Evolutionary conservation across 352 stramenopile species (phyloP).

Genomic region (Phytophthora constricta): DNA sequence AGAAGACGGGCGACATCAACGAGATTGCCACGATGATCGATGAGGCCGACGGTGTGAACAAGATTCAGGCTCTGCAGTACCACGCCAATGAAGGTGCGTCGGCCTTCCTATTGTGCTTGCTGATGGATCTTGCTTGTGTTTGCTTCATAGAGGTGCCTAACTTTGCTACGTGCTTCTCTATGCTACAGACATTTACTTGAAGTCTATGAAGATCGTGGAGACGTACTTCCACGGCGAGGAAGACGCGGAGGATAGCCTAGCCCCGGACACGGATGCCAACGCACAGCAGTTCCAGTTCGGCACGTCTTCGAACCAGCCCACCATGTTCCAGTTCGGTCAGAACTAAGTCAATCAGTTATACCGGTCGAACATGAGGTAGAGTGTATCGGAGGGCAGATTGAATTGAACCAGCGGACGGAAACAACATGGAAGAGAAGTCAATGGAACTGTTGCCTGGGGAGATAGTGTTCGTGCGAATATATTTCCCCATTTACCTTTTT

Average conservation of each 20-base stretch:
- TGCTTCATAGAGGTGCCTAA: neutral
- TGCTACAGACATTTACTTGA: constrained; percentile 86
- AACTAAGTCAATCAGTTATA: constrained; percentile 48
- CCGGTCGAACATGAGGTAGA: constrained; percentile 16
- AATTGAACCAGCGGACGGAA: constrained; percentile 23
- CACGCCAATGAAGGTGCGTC: constrained; percentile 96
- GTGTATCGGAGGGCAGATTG: constrained; percentile 26
- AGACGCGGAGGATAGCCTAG: constrained; percentile 93
- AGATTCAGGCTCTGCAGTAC: constrained; percentile 98
- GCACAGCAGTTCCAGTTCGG: constrained; percentile 87
- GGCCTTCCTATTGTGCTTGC: constrained; percentile 28
- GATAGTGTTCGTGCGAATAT: constrained; percentile 38
- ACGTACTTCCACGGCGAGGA: constrained; percentile 98
- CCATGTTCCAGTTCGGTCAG: constrained; percentile 84
- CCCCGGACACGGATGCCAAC: constrained; percentile 69
- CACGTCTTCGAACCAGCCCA: constrained; percentile 64
- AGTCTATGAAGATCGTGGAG: constrained; percentile 98
- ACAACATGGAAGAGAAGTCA: constrained; percentile 26
- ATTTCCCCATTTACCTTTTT: constrained; percentile 48
- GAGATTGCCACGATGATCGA: constrained; percentile 96
- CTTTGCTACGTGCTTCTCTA: constrained; percentile 1
- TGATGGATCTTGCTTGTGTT: constrained; percentile 40
- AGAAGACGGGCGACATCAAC: constrained; percentile 90
- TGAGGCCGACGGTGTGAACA: constrained; percentile 96
- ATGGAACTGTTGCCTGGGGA: constrained; percentile 26